phyloP scores from a whole-genome alignment of 2,329 filamentous ascomycete species.

The Elsinoe arachidis region DNA sequence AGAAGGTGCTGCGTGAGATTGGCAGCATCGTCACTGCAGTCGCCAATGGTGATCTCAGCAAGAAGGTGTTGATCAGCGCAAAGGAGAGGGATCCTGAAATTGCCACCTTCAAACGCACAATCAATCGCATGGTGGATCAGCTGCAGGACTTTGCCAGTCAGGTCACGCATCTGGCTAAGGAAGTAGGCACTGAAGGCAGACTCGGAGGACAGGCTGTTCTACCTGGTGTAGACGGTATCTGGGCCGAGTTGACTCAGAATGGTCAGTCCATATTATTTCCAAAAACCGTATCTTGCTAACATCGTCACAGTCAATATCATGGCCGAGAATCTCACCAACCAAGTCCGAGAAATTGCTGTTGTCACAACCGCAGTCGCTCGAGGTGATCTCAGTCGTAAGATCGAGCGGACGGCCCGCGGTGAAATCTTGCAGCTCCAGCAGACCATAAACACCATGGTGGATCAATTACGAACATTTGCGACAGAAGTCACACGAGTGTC shows the following conservation, averaged over 20 bases:
- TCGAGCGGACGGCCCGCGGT: constrained; percentile 84
- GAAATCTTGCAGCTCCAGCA: constrained; percentile 94
- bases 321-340: constrained; percentile 95
- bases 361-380: constrained; percentile 93
- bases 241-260: constrained; percentile 79
- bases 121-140: constrained; percentile 99
- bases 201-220: constrained; percentile 91
- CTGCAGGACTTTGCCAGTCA: constrained; percentile 94
- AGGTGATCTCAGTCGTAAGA: constrained; percentile 92
- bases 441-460: constrained; percentile 66
- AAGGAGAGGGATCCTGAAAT: constrained; percentile 98
- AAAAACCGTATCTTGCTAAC: constrained; percentile 18
- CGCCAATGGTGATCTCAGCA: constrained; percentile 87
- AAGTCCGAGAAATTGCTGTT: constrained; percentile 94
- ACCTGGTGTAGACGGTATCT: constrained; percentile 88
- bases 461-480: constrained; percentile 56
- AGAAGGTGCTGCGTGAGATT: constrained; percentile 92
- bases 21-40: constrained; percentile 96
- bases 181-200: constrained; percentile 92
- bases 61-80: constrained; percentile 91
- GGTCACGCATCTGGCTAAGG: constrained; percentile 85
- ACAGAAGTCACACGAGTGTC: constrained; percentile 58
- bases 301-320: constrained; percentile 71
- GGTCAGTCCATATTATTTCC: constrained; percentile 30
- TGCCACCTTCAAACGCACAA: constrained; percentile 92